phyloP scores from a whole-genome alignment of 805 yeast genomes.

The Candida oleophila region DNA sequence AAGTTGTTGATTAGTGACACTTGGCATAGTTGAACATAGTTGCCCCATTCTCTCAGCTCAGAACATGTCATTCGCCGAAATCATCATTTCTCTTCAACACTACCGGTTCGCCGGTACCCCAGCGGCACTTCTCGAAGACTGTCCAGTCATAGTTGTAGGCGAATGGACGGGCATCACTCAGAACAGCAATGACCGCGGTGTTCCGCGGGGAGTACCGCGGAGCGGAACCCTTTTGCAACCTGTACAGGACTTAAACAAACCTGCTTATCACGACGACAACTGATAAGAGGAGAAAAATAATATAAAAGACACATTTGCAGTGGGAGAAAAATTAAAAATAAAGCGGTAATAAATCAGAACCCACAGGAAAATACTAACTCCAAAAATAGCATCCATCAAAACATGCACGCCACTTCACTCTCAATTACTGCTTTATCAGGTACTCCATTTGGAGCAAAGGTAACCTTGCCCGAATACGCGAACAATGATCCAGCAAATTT shows the following conservation, averaged over 20 bases:
- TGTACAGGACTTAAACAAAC: background rate
- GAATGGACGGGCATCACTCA: no score
- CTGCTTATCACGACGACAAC: background rate
- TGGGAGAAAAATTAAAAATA: background rate
- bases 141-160: no score
- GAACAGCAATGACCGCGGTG: background rate
- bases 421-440: constrained; percentile 45
- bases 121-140: no score
- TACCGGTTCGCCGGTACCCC: no score
- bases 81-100: no score
- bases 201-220: background rate
- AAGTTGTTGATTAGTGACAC: no score
- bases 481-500: constrained; percentile 68
- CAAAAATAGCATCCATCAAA: background rate
- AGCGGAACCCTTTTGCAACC: background rate
- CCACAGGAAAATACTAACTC: background rate
- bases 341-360: background rate
- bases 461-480: constrained; percentile 64
- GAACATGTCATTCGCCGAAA: no score
- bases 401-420: constrained; percentile 3
- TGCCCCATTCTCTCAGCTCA: no score
- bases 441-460: constrained; percentile 66
- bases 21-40: no score
- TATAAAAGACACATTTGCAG: background rate
- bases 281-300: background rate